These are phyloP conservation scores for Lachnellula occidentalis DNA, from an alignment of 2,329 filamentous ascomycete genomes.

Conservation along the genomic window DNA sequence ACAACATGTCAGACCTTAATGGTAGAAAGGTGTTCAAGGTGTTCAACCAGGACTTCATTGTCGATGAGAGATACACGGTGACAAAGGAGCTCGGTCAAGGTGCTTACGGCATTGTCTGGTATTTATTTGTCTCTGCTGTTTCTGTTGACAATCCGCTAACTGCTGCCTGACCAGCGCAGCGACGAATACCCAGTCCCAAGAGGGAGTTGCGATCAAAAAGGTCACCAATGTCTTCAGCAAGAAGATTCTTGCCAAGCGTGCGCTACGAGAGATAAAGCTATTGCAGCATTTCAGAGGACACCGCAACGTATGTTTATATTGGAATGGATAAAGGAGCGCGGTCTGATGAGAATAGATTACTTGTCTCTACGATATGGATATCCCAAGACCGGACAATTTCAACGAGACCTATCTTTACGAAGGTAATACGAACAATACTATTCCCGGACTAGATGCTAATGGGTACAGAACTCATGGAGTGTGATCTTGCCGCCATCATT, in stretches of 20 bases:
- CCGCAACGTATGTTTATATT: conserved; percentile 60
- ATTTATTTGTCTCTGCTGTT: conserved; percentile 32
- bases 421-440: conserved; percentile 48
- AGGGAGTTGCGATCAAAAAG: conserved; percentile 98
- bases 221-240: conserved; percentile 99
- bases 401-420: conserved; percentile 99
- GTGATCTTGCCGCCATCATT: conserved; percentile 96
- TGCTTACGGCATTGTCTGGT: conserved; percentile 99
- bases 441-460: conserved; percentile 14
- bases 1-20: conserved; percentile 30
- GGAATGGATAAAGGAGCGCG: background rate
- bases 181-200: conserved; percentile 81
- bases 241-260: conserved; percentile 98
- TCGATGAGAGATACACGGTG: conserved; percentile 96
- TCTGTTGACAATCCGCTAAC: conserved; percentile 24
- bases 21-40: conserved; percentile 96
- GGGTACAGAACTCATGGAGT: conserved; percentile 89
- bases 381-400: conserved; percentile 93
- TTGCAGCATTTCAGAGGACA: conserved; percentile 94
- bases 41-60: conserved; percentile 99
- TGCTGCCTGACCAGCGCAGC: conserved; percentile 60
- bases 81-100: conserved; percentile 98
- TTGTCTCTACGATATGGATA: conserved; percentile 99
- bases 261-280: conserved; percentile 95
- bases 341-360: conserved; percentile 68